Percentiles rank a stretch among this genome's conserved stretches.
Evolutionary conservation across 2,329 filamentous ascomycete species (phyloP).

Genomic region (Colletotrichum shisoi): DNA sequence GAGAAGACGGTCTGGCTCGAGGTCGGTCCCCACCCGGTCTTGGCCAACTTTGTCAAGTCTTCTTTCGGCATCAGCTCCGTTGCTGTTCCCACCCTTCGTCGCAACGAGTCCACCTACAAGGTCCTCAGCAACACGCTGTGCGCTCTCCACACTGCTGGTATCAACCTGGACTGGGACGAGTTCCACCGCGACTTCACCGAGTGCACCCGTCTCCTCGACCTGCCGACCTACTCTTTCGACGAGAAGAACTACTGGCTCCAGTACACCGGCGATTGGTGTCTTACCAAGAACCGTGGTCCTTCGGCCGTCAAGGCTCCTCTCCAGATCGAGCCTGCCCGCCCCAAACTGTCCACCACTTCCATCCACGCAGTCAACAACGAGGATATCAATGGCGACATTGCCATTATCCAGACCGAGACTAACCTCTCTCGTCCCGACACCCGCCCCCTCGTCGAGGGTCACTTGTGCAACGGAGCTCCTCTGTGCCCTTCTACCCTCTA

Average conservation of each 20-base stretch:
- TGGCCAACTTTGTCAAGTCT: slow-evolving; percentile 68
- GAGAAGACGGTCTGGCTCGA: slow-evolving; percentile 74
- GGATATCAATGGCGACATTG: slow-evolving; percentile 67
- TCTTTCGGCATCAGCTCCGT: slow-evolving; percentile 62
- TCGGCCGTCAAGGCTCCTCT: slow-evolving; percentile 47
- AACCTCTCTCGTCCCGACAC: slow-evolving; percentile 71
- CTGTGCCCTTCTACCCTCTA: slow-evolving; percentile 68
- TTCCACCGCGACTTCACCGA: slow-evolving; percentile 63
- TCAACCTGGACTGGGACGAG: slow-evolving; percentile 74
- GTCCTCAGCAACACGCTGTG: slow-evolving; percentile 66
- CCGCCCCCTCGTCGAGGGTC: slow-evolving; percentile 66
- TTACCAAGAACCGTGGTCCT: slow-evolving; percentile 71
- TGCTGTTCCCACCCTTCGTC: slow-evolving; percentile 68
- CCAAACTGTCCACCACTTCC: slow-evolving; percentile 69
- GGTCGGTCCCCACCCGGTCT: slow-evolving; percentile 74
- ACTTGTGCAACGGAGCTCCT: slow-evolving; percentile 71
- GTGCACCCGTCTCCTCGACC: slow-evolving; percentile 60
- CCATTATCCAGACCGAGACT: slow-evolving; percentile 69
- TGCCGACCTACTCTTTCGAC: slow-evolving; percentile 77
- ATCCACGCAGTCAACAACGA: slow-evolving; percentile 71
- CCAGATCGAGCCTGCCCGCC: slow-evolving; percentile 54
- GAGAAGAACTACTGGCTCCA: slow-evolving; percentile 74
- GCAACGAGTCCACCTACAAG: slow-evolving; percentile 70
- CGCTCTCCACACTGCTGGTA: slow-evolving; percentile 66
- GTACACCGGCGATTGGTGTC: slow-evolving; percentile 73